Evolutionary conservation across 2,329 filamentous ascomycete species (phyloP).

Genomic region (Exutisphaerella laricina): DNA sequence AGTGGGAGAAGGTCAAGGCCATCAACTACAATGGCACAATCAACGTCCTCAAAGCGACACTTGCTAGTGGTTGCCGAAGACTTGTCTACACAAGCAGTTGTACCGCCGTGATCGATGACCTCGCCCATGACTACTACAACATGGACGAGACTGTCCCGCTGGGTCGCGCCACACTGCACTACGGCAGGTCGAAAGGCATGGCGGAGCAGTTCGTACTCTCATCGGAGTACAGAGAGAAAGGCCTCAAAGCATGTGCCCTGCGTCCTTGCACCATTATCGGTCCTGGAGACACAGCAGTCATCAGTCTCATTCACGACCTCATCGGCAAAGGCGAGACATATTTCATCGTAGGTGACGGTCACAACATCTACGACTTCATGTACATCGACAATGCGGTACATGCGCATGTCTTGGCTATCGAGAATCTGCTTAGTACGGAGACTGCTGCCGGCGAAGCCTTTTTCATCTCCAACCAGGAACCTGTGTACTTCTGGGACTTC

Average conservation of each 20-base stretch:
- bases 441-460: conserved; percentile 73
- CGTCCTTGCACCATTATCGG: conserved; percentile 88
- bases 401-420: conserved; percentile 75
- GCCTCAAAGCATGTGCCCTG: conserved; percentile 54
- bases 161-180: conserved; percentile 67
- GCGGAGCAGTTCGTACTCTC: conserved; percentile 76
- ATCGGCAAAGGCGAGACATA: conserved; percentile 63
- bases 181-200: conserved; percentile 82
- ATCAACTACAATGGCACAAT: conserved; percentile 86
- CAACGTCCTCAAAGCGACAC: conserved; percentile 69
- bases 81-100: conserved; percentile 90
- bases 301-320: conserved; percentile 67
- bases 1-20: conserved; percentile 60
- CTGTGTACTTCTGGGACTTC: conserved; percentile 89
- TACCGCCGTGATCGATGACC: conserved; percentile 78
- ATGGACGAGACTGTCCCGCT: conserved; percentile 79
- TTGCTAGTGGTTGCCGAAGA: conserved; percentile 63
- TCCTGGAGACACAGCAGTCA: conserved; percentile 73
- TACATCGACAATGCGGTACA: conserved; percentile 66
- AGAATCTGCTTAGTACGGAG: conserved; percentile 61
- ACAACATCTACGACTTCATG: conserved; percentile 66
- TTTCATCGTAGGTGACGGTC: conserved; percentile 73
- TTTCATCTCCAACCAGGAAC: conserved; percentile 83
- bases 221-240: conserved; percentile 50
- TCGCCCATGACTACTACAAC: conserved; percentile 67